Base-by-base conservation (phyloP, 2,329 filamentous ascomycete genomes). In the Cadophora malorum region DNA sequence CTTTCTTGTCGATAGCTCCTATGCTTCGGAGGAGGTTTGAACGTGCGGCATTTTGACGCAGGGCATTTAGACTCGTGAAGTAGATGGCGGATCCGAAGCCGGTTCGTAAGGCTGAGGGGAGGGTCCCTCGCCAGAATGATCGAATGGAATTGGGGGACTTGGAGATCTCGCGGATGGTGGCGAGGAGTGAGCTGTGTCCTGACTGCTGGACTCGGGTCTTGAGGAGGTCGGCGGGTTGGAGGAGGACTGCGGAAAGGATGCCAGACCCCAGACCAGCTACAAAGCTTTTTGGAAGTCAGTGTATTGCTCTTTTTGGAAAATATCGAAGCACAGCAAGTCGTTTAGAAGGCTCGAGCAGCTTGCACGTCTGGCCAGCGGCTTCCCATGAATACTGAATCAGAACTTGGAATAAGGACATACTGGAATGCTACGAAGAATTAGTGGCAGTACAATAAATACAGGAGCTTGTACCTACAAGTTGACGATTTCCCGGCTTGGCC, bases 181-280 rank as follows among this genome's bases (percentile, higher is more conserved):
- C 82, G 64, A 87, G 79, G 67, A 98, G 86, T 2, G 93, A 88
- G 72, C 87, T 86, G 53, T 87, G 85, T 60, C 88, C 88, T 41
- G 92, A 93, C 80, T 98, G 96, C 79, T 99, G 96, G 50, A 98
- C 90, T 58, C 96, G 91, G 35, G 96, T 99, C 81, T 99, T 99
- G 78, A 99, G 89, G 4, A 99, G 90, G 81, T 99, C 96, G 76
- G 96, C 91, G 31, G 96, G 96, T 80, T 99, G 96, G 19, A 99
- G 87, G 65, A 98, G 89, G 68, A 97, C 89, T 65, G 96, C 94
- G 63, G 94, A 96, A 72, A 93, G 87, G 62, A 97, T 86, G 75
- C 96, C 96, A 8, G 94, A 97, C 76, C 88, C 88, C 66, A 98
- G 87, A 71, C 96, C 96, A 71, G 94, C 95, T 73, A 90, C 81